phyloP scores from a whole-genome alignment of 306 rosid genomes.

The Ormosia semicastrata region DNA sequence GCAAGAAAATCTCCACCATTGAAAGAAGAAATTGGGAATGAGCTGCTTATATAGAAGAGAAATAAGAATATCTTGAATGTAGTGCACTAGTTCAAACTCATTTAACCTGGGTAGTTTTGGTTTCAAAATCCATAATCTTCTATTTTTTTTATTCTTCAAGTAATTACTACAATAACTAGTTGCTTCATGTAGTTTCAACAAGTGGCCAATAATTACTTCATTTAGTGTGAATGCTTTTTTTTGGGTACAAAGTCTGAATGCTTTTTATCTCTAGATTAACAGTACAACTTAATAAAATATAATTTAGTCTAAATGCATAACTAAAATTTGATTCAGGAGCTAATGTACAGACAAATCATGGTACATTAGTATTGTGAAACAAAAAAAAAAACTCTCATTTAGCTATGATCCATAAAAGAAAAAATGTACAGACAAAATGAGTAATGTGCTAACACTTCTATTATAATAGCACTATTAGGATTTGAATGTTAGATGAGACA shows the following conservation, averaged over 20 bases:
- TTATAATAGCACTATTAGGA: too few relatives aligned
- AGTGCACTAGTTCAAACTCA: neutral
- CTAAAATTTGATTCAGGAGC: too few relatives aligned
- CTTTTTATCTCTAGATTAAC: neutral
- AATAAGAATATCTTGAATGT: neutral
- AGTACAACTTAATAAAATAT: neutral
- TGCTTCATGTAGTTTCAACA: slow-evolving; percentile 37
- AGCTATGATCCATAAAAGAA: too few relatives aligned
- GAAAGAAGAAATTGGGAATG: neutral
- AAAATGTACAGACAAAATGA: too few relatives aligned
- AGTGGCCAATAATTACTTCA: neutral
- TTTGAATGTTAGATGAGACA: too few relatives aligned
- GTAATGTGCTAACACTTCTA: too few relatives aligned
- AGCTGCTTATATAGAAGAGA: neutral
- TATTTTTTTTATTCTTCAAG: neutral
- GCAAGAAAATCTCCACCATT: neutral
- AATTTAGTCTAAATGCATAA: too few relatives aligned
- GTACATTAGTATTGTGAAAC: too few relatives aligned
- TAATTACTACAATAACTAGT: neutral
- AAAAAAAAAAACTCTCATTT: too few relatives aligned
- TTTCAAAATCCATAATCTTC: neutral
- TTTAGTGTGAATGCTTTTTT: too few relatives aligned
- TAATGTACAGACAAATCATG: too few relatives aligned
- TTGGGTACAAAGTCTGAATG: too few relatives aligned
- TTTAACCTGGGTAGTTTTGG: neutral